Base-by-base conservation (phyloP, 2,329 filamentous ascomycete genomes). In the Cladophialophora bantiana region DNA sequence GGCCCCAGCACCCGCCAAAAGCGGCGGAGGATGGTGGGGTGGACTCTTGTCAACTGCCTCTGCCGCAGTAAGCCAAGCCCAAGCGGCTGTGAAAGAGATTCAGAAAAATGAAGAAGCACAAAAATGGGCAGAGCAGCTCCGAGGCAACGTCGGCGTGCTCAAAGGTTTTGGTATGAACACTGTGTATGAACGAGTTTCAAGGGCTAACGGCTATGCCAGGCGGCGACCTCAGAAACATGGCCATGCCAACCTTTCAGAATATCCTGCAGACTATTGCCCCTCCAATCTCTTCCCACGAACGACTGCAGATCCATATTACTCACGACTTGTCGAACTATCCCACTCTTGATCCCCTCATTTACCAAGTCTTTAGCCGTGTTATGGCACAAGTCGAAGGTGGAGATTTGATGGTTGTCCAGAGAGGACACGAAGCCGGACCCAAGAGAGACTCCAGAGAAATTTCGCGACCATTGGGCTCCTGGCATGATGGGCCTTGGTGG, bases 331-430 rank as follows among this genome's bases (percentile, higher is more conserved):
- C 93, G 72, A 93, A 93, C 73, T 99, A 99, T 78, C 95, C 95
- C 2, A 94, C 93, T 18, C 88, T 99, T 73, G 94, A 98, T 77
- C 93, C 94, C 18, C 86, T 97, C 62, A 92, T 98, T 74, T 93
- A 98, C 80, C 86, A 87, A 65, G 93, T 95, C 70, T 99, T 99
- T 82, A 91, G 91, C 63, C 90, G 93, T 61, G 94, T 99, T 75
- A 99, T 99, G 95, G 88, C 93, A n/a, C 95, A 99, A 81, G 95
- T 99, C 54, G 95, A 99, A 80, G 95, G 95, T 71, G 95, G 95
- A 63, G 95, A 98, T 75, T 85, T 99, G 18, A 85, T 98, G 62
- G 95, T 99, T 63, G 89, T 98, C 68, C 95, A 99, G 80, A 91
- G 94, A 42, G 95, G 95, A 20, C 91, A 93, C 68, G 95, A 98